Evolutionary conservation across 768 basidiomycete species (phyloP), one percentile per base, ranked within the genome.

Genomic region (Tremella mesenterica): DNA sequence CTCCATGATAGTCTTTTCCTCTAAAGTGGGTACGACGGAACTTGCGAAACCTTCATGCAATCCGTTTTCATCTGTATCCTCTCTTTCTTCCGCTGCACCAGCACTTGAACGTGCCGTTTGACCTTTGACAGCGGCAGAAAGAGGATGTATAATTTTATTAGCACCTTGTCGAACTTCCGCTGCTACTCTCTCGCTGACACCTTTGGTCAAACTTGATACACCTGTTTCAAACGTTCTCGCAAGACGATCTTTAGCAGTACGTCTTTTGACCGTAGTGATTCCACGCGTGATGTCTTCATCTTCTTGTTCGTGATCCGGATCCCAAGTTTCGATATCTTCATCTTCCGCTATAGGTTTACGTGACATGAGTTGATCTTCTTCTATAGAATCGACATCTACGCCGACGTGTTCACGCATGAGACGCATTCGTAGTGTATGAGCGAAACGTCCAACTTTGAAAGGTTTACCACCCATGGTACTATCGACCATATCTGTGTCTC

Each of bases 371-470:
- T 86, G 83, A 48, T 86, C 85, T 60, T 90, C 85, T 39, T 81
- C 80, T 62, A 95, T 76, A 1, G 82, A 79, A 68, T 99, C 95
- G 27, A 96, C 91, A 69, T 99, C 90, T 52, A 97, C 79, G 2
- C 95, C 95, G 54, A 95, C 78, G 69, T 99, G 95, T 68, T 99
- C 95, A 58, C 86, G 80, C 95, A 99, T 99, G 56, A 99, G 77
- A 16, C 93, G 83, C 43, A 97, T 79, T 5, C 95, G 85, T 10
- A 99, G 79, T 2, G 86, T 86, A 73, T 99, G 95, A 1, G 93
- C 91, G 73, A 95, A 99, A 23, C 93, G 85, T 18, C 95, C 95
- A 54, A 97, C 93, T 79, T 88, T 82, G 78, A 86, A 97, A 0
- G 91, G 87, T 61, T 81, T 81, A 16, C 95, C 93, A 8, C 84